Percentiles rank a stretch among this genome's conserved stretches.
Evolutionary conservation across 108 stramenopile species (phyloP).

Genomic region (Nitzschia palea): DNA sequence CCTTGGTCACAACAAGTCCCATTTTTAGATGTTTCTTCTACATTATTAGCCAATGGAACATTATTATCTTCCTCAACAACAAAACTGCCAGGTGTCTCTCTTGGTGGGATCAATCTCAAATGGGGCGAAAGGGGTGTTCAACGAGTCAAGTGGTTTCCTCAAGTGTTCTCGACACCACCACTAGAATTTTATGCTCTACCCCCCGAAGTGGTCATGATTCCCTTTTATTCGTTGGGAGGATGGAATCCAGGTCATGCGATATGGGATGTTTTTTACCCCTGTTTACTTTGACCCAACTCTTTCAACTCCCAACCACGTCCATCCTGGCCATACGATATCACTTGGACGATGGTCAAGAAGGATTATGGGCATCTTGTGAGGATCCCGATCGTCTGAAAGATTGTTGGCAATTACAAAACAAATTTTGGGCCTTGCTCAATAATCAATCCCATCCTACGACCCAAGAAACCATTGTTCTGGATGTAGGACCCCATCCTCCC

Average conservation of each 20-base stretch:
- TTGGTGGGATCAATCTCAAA: slow-evolving; percentile 60
- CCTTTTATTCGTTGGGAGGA: slow-evolving; percentile 50
- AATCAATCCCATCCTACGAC: neutral
- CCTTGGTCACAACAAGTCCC: slow-evolving; percentile 5
- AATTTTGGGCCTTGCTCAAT: slow-evolving; percentile 19
- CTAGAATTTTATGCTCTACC: slow-evolving; percentile 34
- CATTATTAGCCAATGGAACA: neutral
- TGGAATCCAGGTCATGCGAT: slow-evolving; percentile 39
- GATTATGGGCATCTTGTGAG: slow-evolving; percentile 21
- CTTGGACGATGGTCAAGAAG: neutral
- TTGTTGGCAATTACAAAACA: neutral
- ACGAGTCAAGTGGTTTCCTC: slow-evolving; percentile 46
- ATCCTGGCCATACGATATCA: slow-evolving; percentile 1
- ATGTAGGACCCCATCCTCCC: neutral
- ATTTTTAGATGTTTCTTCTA: neutral
- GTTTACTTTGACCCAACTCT: slow-evolving; percentile 41
- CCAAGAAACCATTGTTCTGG: neutral
- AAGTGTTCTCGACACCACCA: slow-evolving; percentile 15
- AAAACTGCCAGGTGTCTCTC: slow-evolving; percentile 28
- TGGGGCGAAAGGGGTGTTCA: slow-evolving; percentile 26
- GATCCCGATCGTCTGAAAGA: neutral
- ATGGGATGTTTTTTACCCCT: slow-evolving; percentile 62
- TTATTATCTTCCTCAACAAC: no score
- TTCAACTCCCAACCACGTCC: slow-evolving; percentile 21
- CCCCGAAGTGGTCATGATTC: slow-evolving; percentile 36